Conservation (phyloP, 257 asterid genomes). For the Solanum megistacrolobum region DNA sequence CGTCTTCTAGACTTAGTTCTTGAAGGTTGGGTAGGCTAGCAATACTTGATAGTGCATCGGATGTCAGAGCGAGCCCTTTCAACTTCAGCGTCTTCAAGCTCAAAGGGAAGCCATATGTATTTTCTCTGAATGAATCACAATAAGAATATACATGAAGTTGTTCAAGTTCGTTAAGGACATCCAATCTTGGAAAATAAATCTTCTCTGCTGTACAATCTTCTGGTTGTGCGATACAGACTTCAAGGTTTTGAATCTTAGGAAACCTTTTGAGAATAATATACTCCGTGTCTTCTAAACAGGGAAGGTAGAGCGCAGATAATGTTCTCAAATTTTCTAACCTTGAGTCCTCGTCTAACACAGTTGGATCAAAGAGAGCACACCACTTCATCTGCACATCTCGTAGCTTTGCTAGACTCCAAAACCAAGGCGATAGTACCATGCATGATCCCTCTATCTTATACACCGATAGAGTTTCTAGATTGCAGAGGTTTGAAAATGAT, state of each 20-base stretch:
- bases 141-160: background rate
- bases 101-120: background rate
- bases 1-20: background rate
- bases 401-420: background rate
- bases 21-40: background rate
- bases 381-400: background rate
- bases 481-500: background rate
- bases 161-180: background rate
- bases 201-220: background rate
- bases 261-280: background rate
- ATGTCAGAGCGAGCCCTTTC: background rate
- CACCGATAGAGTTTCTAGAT: background rate
- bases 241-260: background rate
- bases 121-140: background rate
- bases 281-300: background rate
- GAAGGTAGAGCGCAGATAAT: background rate
- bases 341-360: background rate
- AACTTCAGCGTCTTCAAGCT: background rate
- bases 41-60: background rate
- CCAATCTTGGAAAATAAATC: background rate
- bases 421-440: background rate
- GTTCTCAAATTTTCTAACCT: background rate
- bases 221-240: background rate
- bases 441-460: background rate
- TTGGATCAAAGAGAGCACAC: background rate